Base-by-base conservation (phyloP, 306 rosid species). In the Cicer arietinum region DNA sequence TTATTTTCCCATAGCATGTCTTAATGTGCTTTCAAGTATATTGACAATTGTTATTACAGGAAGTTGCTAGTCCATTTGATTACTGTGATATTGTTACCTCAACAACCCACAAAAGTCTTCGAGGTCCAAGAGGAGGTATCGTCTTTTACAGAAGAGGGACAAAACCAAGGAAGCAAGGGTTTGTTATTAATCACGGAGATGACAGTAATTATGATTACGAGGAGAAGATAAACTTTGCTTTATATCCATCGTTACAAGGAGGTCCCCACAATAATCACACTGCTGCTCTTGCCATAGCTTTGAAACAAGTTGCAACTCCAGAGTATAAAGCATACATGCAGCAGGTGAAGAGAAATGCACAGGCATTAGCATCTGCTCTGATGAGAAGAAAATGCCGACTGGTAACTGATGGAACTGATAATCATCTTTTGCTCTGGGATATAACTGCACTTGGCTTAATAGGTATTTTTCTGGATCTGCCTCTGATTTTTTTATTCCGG, bases 371-470 rank as follows among this genome's bases (percentile, higher is more conserved):
- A 40, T 83, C 82, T 57, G 88, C 93, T 6, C 82, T 93, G 91
- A 71, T 83, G 82, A 91, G 82, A 89, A 88, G 97, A 84, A 91
- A 86, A 73, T 93, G 96, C 82, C 86, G 79, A 82, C 87, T 93
- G 86, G 96, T 93, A 14, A 89, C 97, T 66, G 91, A 85, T 58
- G 98, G 98, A 69, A 91, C 97, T 0, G 97, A 89, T 85, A 91
- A 91, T 75, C 97, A 93, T 81, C 85, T 93, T 75, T 80, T 90
- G 88, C 97, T 91, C 70, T 93, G 96, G 97, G 97, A 93, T 81
- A 82, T 90, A 9, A 89, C 90, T 58, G 87, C 93, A 52, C 82
- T 85, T 20, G 91, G 98, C 70, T 79, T 91, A 80, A 83, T 83
- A 63, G 97, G 92, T 91, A 86, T 14, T 56, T 61, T 54, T 35